Percentiles rank a stretch among this genome's conserved stretches.
phyloP scores from a whole-genome alignment of 2,329 filamentous ascomycete species.

The Alternaria brassicae region DNA sequence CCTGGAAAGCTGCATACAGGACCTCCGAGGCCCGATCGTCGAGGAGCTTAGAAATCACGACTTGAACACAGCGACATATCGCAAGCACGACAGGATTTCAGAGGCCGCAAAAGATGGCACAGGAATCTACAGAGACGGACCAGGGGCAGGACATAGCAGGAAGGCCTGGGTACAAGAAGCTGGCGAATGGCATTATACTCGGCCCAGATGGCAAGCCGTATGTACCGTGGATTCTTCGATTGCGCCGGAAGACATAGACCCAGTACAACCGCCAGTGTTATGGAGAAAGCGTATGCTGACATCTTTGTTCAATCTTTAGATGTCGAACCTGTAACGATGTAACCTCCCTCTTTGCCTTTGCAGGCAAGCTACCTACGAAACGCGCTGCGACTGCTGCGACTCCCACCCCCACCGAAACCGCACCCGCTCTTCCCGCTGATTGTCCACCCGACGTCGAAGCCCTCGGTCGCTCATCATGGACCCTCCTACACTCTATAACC shows the following conservation, averaged over 20 bases:
- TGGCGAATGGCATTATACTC: slow-evolving; percentile 75
- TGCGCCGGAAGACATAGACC: slow-evolving; percentile 21
- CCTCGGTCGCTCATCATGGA: slow-evolving; percentile 90
- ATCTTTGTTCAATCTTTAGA: slow-evolving; percentile 50
- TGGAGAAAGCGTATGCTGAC: neutral
- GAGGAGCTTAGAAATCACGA: slow-evolving; percentile 32
- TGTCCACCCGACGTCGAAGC: slow-evolving; percentile 90
- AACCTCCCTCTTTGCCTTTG: slow-evolving; percentile 66
- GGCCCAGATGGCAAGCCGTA: slow-evolving; percentile 87
- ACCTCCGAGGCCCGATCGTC: slow-evolving; percentile 21
- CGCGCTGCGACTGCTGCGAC: slow-evolving; percentile 30
- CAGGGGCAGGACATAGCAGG: slow-evolving; percentile 37
- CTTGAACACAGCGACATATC: neutral
- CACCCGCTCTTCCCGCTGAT: slow-evolving; percentile 61
- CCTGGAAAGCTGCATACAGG: slow-evolving; percentile 6
- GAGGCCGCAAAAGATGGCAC: slow-evolving; percentile 27
- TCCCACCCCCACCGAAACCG: slow-evolving; percentile 37
- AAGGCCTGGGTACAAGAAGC: slow-evolving; percentile 56
- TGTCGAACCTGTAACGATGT: slow-evolving; percentile 75
- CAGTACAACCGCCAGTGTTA: neutral
- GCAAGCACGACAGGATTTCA: neutral
- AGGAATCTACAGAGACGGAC: slow-evolving; percentile 27
- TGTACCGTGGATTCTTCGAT: slow-evolving; percentile 47
- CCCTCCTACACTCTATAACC: slow-evolving; percentile 88
- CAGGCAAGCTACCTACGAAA: slow-evolving; percentile 47